A percentile compares a stretch with the other conserved stretches of the same genome.
These are phyloP conservation scores for Starmerella bombicola DNA, from an alignment of 805 yeast genomes.

Conservation along the genomic window DNA sequence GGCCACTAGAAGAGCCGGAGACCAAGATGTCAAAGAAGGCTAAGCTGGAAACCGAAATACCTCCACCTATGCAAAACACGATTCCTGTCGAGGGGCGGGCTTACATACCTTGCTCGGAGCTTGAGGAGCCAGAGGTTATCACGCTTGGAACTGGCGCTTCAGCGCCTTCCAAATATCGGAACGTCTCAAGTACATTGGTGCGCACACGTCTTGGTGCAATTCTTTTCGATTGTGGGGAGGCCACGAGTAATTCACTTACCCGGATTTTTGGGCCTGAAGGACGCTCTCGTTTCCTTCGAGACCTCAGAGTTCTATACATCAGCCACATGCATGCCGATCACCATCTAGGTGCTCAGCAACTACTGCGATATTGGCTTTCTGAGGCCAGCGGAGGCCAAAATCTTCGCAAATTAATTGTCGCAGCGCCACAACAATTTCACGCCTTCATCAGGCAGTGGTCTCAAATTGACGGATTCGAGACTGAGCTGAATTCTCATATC, in stretches of 20 bases:
- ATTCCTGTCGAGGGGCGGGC: neutral
- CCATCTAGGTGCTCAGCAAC: slow-evolving; percentile 67
- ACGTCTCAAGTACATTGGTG: slow-evolving; percentile 69
- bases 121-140: slow-evolving; percentile 38
- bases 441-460: slow-evolving; percentile 61
- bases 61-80: neutral
- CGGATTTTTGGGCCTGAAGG: slow-evolving; percentile 47
- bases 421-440: slow-evolving; percentile 65
- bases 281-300: slow-evolving; percentile 38
- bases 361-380: slow-evolving; percentile 52
- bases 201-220: slow-evolving; percentile 51
- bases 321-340: slow-evolving; percentile 97
- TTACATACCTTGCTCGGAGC: neutral
- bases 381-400: neutral
- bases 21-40: neutral
- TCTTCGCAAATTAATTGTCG: slow-evolving; percentile 37
- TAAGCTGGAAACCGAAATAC: neutral
- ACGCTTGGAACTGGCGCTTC: slow-evolving; percentile 93
- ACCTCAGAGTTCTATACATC: slow-evolving; percentile 53
- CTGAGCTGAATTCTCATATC: slow-evolving; percentile 33
- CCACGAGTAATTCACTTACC: slow-evolving; percentile 59
- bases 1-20: slow-evolving; percentile 1
- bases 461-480: slow-evolving; percentile 12
- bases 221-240: slow-evolving; percentile 91
- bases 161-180: slow-evolving; percentile 68